phyloP scores from a whole-genome alignment of 306 rosid genomes.

The Castanospermum australe region DNA sequence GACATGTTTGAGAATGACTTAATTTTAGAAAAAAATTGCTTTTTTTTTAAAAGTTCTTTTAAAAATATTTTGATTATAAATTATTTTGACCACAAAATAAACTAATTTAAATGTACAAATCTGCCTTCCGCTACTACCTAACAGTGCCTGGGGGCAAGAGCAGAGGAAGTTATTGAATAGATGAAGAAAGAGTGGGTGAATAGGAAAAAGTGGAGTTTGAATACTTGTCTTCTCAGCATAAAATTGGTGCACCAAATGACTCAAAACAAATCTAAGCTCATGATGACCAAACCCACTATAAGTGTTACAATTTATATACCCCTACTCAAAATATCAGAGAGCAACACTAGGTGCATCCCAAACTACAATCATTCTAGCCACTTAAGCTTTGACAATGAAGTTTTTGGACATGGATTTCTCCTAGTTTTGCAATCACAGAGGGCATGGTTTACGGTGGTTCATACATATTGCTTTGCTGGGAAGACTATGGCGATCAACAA shows the following conservation, averaged over 20 bases:
- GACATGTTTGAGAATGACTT: too few relatives aligned
- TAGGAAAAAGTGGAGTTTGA: constrained; percentile 23
- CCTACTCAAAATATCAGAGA: constrained; percentile 9
- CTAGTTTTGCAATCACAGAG: neutral
- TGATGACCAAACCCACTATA: constrained; percentile 50
- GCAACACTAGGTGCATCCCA: constrained; percentile 22
- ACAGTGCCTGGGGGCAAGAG: constrained; percentile 12
- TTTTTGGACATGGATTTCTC: constrained; percentile 6
- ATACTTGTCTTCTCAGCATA: constrained; percentile 23
- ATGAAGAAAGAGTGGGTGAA: constrained; percentile 25
- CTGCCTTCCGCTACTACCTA: constrained; percentile 20
- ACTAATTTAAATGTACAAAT: too few relatives aligned
- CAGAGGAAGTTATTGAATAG: neutral
- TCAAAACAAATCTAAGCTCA: constrained; percentile 4
- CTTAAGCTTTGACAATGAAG: constrained; percentile 14
- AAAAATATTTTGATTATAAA: too few relatives aligned
- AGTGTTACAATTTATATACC: constrained; percentile 29
- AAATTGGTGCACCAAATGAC: constrained; percentile 24
- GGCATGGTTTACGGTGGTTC: neutral
- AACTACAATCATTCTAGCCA: constrained; percentile 29
- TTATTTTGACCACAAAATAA: too few relatives aligned
- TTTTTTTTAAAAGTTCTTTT: too few relatives aligned
- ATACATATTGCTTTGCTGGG: constrained; percentile 4
- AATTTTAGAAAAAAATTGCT: too few relatives aligned
- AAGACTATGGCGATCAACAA: constrained; percentile 4